Evolutionary conservation across 2,329 filamentous ascomycete genomes (phyloP), one percentile per base, ranked within the genome.

Genomic region (Xylaria digitata): DNA sequence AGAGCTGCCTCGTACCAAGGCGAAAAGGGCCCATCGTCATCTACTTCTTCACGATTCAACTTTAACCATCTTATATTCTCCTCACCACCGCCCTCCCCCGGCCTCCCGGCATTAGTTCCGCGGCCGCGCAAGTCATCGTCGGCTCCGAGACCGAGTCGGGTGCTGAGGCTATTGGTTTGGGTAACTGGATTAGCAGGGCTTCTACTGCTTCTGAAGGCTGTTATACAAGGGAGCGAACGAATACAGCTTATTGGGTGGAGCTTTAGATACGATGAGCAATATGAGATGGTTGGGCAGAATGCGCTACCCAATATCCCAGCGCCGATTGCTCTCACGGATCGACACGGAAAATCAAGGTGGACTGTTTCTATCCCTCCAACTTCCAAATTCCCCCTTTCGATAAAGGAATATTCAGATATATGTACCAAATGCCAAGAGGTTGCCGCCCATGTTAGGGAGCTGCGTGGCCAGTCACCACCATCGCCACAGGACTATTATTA

Each of bases 331-430:
- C 83, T 94, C 52, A 87, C 85, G 15, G 91, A 94, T 78, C 80
- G 82, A 30, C 82, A 83, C 50, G 91, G 90, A 2, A 85, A 84
- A 58, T 82, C 88, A 11, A 90, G 87, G 76, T 96, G 93, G 93
- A 96, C 93, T 0, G 86, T 96, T 11, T 93, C 88, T 1, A 94
- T 97, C 43, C 93, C 93, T 0, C 82, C 85, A 6, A 84, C 84
- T 64, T 82, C 85, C 52, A 81, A 83, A 3, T 95, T 95, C 67
- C 93, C 93, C 1, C 78, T 96, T 2, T 79, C 83, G 0, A 85
- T 87, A 21, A 79, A 84, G 9, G 86, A 93, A 68, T 96, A 96
- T 75, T 79, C 83, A 15, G 86, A 90, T 48, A 90, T 96, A 66
- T 92, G 90, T 75, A 82, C 81, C 32, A 88, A 90, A 71, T 91